phyloP scores from a whole-genome alignment of 176 grass and related monocot genomes.

The Triticum aestivum region IWGSC_CS_RefSeq_v2.1 NC_057810.1:529691871-529692370 shows the following conservation, averaged over 20 bases:
- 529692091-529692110: conserved; percentile 9
- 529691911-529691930: conserved; percentile 51
- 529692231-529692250: too few relatives aligned
- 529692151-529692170: background rate
- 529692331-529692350: too few relatives aligned
- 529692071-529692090: conserved; percentile 15
- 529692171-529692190: conserved; percentile 8
- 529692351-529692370: too few relatives aligned
- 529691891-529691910: conserved; percentile 65
- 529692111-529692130: background rate
- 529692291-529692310: too few relatives aligned
- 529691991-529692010: conserved; percentile 15
- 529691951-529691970: conserved; percentile 60
- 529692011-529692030: background rate
- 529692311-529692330: too few relatives aligned
- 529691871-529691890: conserved; percentile 25
- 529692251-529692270: too few relatives aligned
- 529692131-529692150: background rate
- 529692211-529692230: too few relatives aligned
- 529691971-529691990: conserved; percentile 34
- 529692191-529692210: background rate
- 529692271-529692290: too few relatives aligned
- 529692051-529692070: conserved; percentile 43
- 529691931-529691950: conserved; percentile 59
- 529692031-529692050: conserved; percentile 24